phyloP scores from a whole-genome alignment of 2,329 filamentous ascomycete genomes.

The Lasiodiplodia sp. region DNA sequence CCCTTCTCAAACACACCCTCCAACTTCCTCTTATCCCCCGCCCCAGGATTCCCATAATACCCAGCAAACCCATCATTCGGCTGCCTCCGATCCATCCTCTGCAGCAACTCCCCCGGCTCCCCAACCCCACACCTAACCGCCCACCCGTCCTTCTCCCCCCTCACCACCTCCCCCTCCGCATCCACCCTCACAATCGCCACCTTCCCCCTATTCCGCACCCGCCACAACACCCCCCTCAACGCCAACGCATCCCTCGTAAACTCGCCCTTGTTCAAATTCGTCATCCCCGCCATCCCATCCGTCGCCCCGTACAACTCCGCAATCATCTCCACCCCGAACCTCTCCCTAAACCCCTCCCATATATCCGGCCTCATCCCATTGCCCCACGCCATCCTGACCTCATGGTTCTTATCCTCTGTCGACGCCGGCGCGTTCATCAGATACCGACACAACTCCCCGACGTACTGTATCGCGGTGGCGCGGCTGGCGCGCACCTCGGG shows the following conservation, averaged over 20 bases:
- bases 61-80: constrained; percentile 35
- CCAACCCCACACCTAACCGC: constrained; percentile 41
- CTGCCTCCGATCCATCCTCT: constrained; percentile 40
- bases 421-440: constrained; percentile 70
- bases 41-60: constrained; percentile 46
- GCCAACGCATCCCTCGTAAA: constrained; percentile 46
- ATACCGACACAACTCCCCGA: constrained; percentile 79
- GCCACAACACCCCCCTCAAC: constrained; percentile 45
- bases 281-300: constrained; percentile 63
- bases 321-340: constrained; percentile 69
- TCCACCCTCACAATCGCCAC: constrained; percentile 48
- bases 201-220: constrained; percentile 38
- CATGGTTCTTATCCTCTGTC: constrained; percentile 65
- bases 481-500: constrained; percentile 70
- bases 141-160: constrained; percentile 42
- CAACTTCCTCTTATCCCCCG: constrained; percentile 42
- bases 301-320: constrained; percentile 80
- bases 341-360: constrained; percentile 69
- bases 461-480: constrained; percentile 77
- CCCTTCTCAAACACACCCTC: constrained; percentile 47
- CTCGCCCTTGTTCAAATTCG: constrained; percentile 44
- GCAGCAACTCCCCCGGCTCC: constrained; percentile 47
- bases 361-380: constrained; percentile 74
- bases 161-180: constrained; percentile 40
- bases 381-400: constrained; percentile 66